phyloP scores from a whole-genome alignment of 1,284 basidiomycete species.

The Cryptococcus amylolentus region DNA sequence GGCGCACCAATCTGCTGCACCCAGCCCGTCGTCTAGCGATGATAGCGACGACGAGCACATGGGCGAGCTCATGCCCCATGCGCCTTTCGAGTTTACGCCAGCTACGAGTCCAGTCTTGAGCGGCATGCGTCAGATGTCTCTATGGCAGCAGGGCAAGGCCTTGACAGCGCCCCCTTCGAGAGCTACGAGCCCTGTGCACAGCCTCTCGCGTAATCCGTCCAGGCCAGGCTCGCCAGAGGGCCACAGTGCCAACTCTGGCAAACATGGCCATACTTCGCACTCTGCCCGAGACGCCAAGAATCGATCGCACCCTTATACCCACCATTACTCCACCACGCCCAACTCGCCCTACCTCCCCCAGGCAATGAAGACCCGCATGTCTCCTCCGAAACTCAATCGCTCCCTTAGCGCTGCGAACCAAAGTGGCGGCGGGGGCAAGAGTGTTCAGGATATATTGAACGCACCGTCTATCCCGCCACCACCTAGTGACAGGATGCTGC shows the following conservation, averaged over 20 bases:
- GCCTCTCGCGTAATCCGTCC: slow-evolving; percentile 34
- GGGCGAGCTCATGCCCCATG: slow-evolving; percentile 26
- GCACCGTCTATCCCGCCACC: slow-evolving; percentile 44
- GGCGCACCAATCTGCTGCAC: slow-evolving; percentile 39
- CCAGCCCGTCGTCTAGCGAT: slow-evolving; percentile 43
- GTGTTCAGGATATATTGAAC: slow-evolving; percentile 52
- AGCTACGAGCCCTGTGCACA: slow-evolving; percentile 34
- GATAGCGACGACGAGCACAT: slow-evolving; percentile 44
- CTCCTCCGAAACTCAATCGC: slow-evolving; percentile 35
- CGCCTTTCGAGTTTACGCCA: slow-evolving; percentile 39
- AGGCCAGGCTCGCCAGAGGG: slow-evolving; percentile 42
- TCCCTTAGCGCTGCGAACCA: slow-evolving; percentile 14
- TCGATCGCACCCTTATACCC: slow-evolving; percentile 45
- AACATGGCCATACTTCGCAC: slow-evolving; percentile 46
- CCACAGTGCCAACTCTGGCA: slow-evolving; percentile 47
- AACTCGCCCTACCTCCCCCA: slow-evolving; percentile 37
- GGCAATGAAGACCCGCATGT: slow-evolving; percentile 35
- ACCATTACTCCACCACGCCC: slow-evolving; percentile 31
- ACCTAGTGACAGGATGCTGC: slow-evolving; percentile 40
- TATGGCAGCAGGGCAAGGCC: slow-evolving; percentile 40
- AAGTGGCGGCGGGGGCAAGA: slow-evolving; percentile 1
- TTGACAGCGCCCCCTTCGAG: slow-evolving; percentile 47
- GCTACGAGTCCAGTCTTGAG: slow-evolving; percentile 78
- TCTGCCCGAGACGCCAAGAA: slow-evolving; percentile 46
- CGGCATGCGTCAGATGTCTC: slow-evolving; percentile 61